Percentiles rank a stretch among this genome's conserved stretches.
Conservation (phyloP, 306 rosid species). For the Crataegus laevigata region DNA sequence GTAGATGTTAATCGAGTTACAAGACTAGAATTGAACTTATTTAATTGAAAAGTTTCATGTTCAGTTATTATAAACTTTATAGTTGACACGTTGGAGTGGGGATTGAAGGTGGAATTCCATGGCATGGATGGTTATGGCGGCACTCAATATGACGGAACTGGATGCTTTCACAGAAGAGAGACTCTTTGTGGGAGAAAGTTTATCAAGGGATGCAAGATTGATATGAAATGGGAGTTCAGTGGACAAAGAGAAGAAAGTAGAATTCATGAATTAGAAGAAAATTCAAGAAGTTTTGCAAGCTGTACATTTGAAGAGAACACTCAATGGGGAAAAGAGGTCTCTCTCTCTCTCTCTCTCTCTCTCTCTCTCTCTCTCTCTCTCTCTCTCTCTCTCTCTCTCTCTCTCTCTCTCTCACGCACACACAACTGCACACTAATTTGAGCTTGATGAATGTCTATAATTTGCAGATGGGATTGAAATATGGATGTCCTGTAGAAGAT, state of each 20-base stretch:
- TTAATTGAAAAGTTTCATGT: not conserved
- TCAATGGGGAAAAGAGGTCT: constrained; percentile 73
- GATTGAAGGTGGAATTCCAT: constrained; percentile 43
- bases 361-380: too few species aligned
- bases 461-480: constrained; percentile 59
- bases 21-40: too few species aligned
- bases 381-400: not conserved
- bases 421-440: not conserved
- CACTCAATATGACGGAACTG: constrained; percentile 55
- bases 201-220: constrained; percentile 21
- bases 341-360: not conserved
- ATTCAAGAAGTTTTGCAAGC: constrained; percentile 50
- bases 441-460: not conserved
- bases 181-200: constrained; percentile 53
- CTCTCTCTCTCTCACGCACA: too few species aligned
- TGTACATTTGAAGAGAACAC: constrained; percentile 64
- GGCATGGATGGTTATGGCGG: constrained; percentile 75
- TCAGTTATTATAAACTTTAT: not conserved
- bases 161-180: constrained; percentile 75
- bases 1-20: not conserved
- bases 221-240: constrained; percentile 20
- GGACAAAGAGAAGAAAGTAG: constrained; percentile 10
- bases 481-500: constrained; percentile 80
- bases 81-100: not conserved
- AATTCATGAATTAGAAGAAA: constrained; percentile 34